Evolutionary conservation across 371 early-diverging fungal genomes (phyloP).

Genomic region (Fennellomyces sp.): DNA sequence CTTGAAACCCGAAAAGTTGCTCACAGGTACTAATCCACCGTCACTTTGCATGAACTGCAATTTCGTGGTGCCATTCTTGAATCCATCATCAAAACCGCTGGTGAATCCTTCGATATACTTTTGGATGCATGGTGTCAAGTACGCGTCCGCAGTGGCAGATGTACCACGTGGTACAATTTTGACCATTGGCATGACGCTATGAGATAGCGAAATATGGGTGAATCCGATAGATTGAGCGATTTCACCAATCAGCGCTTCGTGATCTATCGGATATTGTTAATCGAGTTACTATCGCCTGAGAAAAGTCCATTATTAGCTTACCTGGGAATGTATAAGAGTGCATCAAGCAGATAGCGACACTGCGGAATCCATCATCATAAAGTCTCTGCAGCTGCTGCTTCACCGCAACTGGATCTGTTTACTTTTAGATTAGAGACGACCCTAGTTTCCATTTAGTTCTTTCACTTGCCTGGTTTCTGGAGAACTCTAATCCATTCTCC

Average conservation of each 20-base stretch:
- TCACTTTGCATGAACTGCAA: slow-evolving; percentile 97
- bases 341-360: slow-evolving; percentile 90
- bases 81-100: slow-evolving; percentile 82
- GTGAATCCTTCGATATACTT: slow-evolving; percentile 84
- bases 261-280: slow-evolving; percentile 46
- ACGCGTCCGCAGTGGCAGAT: slow-evolving; percentile 91
- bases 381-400: slow-evolving; percentile 61
- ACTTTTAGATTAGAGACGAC: no score
- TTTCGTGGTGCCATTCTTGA: slow-evolving; percentile 56
- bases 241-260: slow-evolving; percentile 75
- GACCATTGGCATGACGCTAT: slow-evolving; percentile 90
- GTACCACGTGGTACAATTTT: slow-evolving; percentile 94
- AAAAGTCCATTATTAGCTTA: slow-evolving; percentile 11
- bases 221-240: slow-evolving; percentile 83
- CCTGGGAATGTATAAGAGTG: slow-evolving; percentile 90
- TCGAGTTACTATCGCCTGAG: background rate
- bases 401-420: slow-evolving; percentile 37
- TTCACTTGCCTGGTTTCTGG: slow-evolving; percentile 60
- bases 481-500: slow-evolving; percentile 85
- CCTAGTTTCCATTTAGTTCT: background rate
- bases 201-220: slow-evolving; percentile 80
- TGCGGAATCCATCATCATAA: slow-evolving; percentile 75
- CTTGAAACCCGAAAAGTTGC: slow-evolving; percentile 81
- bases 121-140: slow-evolving; percentile 90
- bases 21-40: slow-evolving; percentile 90